These are phyloP conservation scores for Sarocladium oryzae DNA, from an alignment of 2,329 filamentous ascomycete genomes.

Conservation along the genomic window DNA sequence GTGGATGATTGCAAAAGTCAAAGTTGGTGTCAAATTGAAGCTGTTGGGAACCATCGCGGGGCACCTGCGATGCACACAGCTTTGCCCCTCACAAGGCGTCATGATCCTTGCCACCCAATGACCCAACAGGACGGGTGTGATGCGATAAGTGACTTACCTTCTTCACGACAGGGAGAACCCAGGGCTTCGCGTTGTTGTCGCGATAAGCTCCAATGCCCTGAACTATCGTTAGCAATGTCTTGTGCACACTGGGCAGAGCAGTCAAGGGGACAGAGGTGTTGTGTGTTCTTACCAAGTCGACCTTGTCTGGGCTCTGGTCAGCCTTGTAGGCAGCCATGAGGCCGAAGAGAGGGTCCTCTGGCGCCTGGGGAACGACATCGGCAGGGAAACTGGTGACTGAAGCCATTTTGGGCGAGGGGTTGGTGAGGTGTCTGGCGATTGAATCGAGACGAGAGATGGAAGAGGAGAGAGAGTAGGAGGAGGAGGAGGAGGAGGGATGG, in stretches of 20 bases:
- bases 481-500: conserved; percentile 20
- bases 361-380: conserved; percentile 76
- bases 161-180: conserved; percentile 92
- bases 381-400: conserved; percentile 62
- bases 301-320: conserved; percentile 72
- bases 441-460: conserved; percentile 50
- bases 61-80: not conserved
- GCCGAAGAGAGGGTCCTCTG: conserved; percentile 92
- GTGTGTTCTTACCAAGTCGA: conserved; percentile 67
- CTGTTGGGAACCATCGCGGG: not conserved
- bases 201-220: conserved; percentile 85
- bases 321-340: conserved; percentile 82
- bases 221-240: not conserved
- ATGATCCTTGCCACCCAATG: conserved; percentile 1
- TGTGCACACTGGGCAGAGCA: not conserved
- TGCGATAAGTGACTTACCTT: conserved; percentile 56
- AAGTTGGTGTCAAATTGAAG: not conserved
- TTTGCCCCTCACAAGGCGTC: conserved; percentile 6
- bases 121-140: not conserved
- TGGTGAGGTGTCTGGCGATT: conserved; percentile 64
- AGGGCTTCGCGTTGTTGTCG: conserved; percentile 92
- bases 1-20: not conserved
- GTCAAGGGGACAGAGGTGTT: not conserved
- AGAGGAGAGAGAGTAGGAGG: conserved; percentile 36
- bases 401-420: conserved; percentile 34